Conservation (phyloP, 768 basidiomycete species). For the Lenzites betulinus region DNA sequence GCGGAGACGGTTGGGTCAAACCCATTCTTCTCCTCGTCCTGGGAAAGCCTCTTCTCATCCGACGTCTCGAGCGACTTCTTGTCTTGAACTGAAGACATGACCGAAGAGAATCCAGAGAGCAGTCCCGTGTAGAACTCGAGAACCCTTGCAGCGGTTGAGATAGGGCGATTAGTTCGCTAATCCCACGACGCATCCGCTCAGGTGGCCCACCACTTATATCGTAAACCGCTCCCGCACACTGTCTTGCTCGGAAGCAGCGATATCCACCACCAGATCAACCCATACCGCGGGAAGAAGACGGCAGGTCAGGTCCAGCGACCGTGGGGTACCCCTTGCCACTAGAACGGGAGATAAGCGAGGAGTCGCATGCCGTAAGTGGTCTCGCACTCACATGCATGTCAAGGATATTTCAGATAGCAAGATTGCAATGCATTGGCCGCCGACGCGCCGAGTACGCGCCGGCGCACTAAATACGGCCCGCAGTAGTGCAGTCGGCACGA, state of each 20-base stretch:
- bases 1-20: conserved; percentile 18
- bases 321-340: background rate
- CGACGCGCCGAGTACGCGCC: background rate
- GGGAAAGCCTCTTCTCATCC: conserved; percentile 12
- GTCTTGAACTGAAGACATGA: conserved; percentile 22
- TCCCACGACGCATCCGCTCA: conserved; percentile 11
- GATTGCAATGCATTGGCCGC: conserved; percentile 1
- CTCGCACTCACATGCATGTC: conserved; percentile 13
- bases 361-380: conserved; percentile 6
- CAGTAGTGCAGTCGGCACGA: too few species aligned
- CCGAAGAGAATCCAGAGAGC: background rate
- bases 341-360: conserved; percentile 11
- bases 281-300: background rate
- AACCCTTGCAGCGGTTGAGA: background rate
- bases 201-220: conserved; percentile 2
- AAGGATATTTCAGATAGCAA: conserved; percentile 1
- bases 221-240: background rate
- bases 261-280: background rate
- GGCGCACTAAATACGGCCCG: too few species aligned
- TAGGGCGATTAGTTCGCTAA: background rate
- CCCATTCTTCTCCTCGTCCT: conserved; percentile 25
- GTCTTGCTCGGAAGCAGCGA: background rate
- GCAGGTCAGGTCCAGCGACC: background rate
- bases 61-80: conserved; percentile 16
- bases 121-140: background rate